These are phyloP conservation scores for Geotrichum klebahnii DNA, from an alignment of 1,139 yeast genomes.

Conservation along the genomic window DNA sequence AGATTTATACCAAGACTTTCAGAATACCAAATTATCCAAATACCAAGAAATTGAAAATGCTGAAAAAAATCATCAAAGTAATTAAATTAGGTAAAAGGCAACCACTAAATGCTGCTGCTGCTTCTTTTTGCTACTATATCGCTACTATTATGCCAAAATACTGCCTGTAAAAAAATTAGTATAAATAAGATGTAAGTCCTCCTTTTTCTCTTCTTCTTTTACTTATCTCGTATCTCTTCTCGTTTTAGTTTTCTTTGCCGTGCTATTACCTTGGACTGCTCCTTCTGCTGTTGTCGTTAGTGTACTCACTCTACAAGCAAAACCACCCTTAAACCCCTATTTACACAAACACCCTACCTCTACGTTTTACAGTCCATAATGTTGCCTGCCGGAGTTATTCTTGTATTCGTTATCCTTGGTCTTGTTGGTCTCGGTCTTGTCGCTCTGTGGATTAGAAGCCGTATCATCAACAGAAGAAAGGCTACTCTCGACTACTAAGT, in stretches of 20 bases:
- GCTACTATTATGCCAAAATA: not conserved
- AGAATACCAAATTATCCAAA: too few species aligned
- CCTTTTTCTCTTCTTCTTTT: not conserved
- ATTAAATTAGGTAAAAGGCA: too few species aligned
- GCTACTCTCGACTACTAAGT: conserved; percentile 5
- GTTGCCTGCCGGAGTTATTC: conserved; percentile 53
- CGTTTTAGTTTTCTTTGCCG: too few species aligned
- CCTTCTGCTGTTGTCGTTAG: not conserved
- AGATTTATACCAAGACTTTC: too few species aligned
- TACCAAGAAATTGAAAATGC: too few species aligned
- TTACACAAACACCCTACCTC: too few species aligned
- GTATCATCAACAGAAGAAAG: conserved; percentile 2
- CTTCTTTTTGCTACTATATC: not conserved
- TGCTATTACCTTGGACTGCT: not conserved
- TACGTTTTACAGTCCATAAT: conserved; percentile 31
- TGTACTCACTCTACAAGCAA: not conserved
- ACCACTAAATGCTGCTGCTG: not conserved
- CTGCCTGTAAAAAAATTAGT: not conserved
- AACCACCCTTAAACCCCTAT: not conserved
- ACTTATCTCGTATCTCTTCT: not conserved
- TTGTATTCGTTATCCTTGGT: conserved; percentile 47
- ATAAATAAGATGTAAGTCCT: not conserved
- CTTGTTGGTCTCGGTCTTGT: conserved; percentile 37
- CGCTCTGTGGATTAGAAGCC: not conserved
- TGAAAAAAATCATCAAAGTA: too few species aligned